Percentiles rank a stretch among this genome's conserved stretches.
phyloP scores from a whole-genome alignment of 345 rosid species.

The Populus pruinosa region DNA sequence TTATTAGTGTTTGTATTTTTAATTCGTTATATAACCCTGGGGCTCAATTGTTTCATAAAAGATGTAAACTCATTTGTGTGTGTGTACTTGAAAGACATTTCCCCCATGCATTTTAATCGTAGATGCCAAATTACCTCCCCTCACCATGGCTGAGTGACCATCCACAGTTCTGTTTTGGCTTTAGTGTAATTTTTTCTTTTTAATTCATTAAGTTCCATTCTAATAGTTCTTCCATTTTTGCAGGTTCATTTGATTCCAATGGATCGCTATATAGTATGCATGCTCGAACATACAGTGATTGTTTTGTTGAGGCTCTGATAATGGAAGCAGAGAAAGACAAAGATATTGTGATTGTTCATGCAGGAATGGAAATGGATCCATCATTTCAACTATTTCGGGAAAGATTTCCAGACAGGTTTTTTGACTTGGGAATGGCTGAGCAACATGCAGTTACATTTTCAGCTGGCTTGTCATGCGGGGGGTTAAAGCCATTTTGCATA shows the following conservation, averaged over 20 bases:
- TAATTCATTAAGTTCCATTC: not conserved
- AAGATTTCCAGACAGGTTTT: constrained; percentile 66
- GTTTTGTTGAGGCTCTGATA: constrained; percentile 72
- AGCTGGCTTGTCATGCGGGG: constrained; percentile 90
- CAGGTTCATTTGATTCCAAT: constrained; percentile 35
- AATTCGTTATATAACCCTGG: not conserved
- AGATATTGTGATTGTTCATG: constrained; percentile 76
- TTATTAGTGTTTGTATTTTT: not conserved
- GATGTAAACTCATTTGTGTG: not conserved
- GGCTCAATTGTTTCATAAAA: not conserved
- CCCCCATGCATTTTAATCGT: not conserved
- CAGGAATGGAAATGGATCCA: constrained; percentile 78
- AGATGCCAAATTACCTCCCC: constrained; percentile 10
- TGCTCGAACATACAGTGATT: constrained; percentile 70
- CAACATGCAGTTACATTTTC: constrained; percentile 96
- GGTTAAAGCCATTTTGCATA: constrained; percentile 89
- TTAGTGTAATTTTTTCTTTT: not conserved
- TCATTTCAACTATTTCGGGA: constrained; percentile 59
- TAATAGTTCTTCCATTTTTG: not conserved
- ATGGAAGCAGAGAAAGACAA: constrained; percentile 80
- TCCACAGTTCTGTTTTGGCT: constrained; percentile 6
- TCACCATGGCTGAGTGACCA: not conserved
- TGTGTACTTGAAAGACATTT: constrained; percentile 5
- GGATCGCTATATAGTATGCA: constrained; percentile 18
- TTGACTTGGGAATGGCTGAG: constrained; percentile 92